Base-by-base conservation (phyloP, 441 rosid genomes). In the Gossypium trilobum region DNA sequence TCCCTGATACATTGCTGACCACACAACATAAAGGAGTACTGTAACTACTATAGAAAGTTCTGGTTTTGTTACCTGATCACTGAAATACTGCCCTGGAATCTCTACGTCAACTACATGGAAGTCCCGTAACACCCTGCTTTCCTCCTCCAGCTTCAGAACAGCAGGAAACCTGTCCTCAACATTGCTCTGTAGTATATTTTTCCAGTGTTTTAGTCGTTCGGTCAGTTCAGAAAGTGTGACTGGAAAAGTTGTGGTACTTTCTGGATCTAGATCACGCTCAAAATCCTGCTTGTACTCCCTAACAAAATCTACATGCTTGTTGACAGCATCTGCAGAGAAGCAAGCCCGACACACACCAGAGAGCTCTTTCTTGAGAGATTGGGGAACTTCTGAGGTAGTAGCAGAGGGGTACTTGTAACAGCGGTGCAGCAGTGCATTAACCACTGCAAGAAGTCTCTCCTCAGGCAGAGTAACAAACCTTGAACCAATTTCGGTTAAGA, bases 321-420 rank as follows among this genome's bases (percentile, higher is more conserved):
- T 90, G 61, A 95, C 89, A 69, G 97, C 99, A 87, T 95, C 97
- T 57, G 97, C 97, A 20, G 97, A 93, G 77, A 95, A 95, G 87
- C 96, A 95, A 80, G 98, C 98, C 84, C 93, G 82, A 84, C 98
- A 95, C 68, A 95, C 99, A 65, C 96, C 98, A 36, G 98, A 89
- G 71, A 95, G 97, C 86, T 93, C 99, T 82, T 95, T 95, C 85
- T 95, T 95, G 69, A 95, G 98, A 73, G 99, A 90, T 70, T 87
- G 95, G 25, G 99, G 99, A 80, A 95, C 99, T 81, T 95, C 99
- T 2, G 93, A 94, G 19, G 95, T 93, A 36, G 98, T 93, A 65
- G 97, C 97, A 68, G 97, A 91, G 29, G 98, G 99, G 72, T 92
- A 95, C 85, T 95, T 95, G 87, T 95, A 95, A 80, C 98, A 95